Evolutionary conservation across 441 rosid genomes (phyloP), one percentile per base, ranked within the genome.

Genomic region (Syzygium syzygioides): DNA sequence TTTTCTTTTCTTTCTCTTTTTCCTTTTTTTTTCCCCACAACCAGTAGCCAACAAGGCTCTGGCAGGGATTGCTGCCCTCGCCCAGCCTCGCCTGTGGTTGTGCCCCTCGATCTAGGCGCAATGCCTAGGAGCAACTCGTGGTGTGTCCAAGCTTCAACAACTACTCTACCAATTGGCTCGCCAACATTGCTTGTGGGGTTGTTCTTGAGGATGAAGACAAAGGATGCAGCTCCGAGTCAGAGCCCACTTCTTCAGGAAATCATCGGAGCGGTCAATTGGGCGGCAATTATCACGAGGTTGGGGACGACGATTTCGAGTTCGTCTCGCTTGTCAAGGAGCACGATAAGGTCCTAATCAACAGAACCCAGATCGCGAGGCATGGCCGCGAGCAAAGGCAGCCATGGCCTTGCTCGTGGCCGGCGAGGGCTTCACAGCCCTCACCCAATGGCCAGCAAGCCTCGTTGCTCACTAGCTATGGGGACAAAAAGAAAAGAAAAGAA

Each of bases 91-190:
- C 45, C 9, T 45, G 10, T 45, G 48, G 48, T 0, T 45, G 48
- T 45, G 9, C 48, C 48, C 1, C 48, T 45, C 2, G 48, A 7
- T 45, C 48, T 45, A 45, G 48, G 48, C 9, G 9, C 2, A 45
- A 45, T 9, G 48, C 48, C 48, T 45, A 45, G 48, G 83, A 85
- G 50, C 86, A 50, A 41, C 62, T 91, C 87, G 87, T 95, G 89
- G 91, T 92, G 88, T 97, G 95, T 55, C 99, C 94, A 55, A 96
- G 98, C 92, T 96, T 97, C 93, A 95, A 87, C 86, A 90, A 91
- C 90, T 96, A 97, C 91, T 91, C 96, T 80, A 89, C 91, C 55
- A 90, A 92, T 52, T 90, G 85, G 17, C 88, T 91, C 11, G 88
- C 90, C 3, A 92, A 91, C 54, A 68, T 91, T 86, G 98, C 95